A percentile compares a stretch with the other conserved stretches of the same genome.
Evolutionary conservation across 495 filamentous ascomycete species (phyloP).

Genomic region (Staphylotrichum longicolle): DNA sequence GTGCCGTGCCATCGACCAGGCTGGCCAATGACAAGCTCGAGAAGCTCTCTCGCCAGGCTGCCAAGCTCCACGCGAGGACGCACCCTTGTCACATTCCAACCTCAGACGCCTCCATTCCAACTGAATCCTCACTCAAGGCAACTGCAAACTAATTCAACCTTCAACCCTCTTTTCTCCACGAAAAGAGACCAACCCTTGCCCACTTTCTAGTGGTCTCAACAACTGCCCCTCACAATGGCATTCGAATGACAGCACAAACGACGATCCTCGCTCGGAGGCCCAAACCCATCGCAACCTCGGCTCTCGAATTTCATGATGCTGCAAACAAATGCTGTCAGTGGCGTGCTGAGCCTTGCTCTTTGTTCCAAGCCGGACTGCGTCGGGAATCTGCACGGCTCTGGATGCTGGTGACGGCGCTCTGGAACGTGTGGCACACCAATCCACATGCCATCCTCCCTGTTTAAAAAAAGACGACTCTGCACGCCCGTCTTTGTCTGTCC

Average conservation of each 20-base stretch:
- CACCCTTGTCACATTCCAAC: conserved; percentile 11
- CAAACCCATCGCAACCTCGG: not conserved
- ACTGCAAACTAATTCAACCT: not conserved
- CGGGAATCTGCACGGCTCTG: conserved; percentile 6
- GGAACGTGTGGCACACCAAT: conserved; percentile 17
- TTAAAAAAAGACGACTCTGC: not conserved
- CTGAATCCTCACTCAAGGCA: not conserved
- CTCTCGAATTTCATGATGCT: not conserved
- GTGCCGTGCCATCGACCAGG: conserved; percentile 1
- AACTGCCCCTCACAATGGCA: no score
- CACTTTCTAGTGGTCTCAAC: no score
- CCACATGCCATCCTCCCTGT: not conserved
- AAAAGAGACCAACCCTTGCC: not conserved
- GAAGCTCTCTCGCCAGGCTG: conserved; percentile 7
- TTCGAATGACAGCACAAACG: not conserved
- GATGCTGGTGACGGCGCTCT: conserved; percentile 8
- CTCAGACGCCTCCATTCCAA: conserved; percentile 6
- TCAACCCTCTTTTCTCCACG: not conserved
- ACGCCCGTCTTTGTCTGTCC: conserved; percentile 26
- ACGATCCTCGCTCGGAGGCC: not conserved
- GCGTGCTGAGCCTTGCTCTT: conserved; percentile 19
- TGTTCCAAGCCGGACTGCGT: conserved; percentile 11
- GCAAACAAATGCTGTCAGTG: conserved; percentile 20
- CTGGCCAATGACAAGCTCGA: conserved; percentile 22
- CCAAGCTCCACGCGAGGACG: conserved; percentile 5